A percentile compares a stretch with the other conserved stretches of the same genome.
Evolutionary conservation across 2,329 filamentous ascomycete genomes (phyloP).

Genomic region (Leptographium procerum): DNA sequence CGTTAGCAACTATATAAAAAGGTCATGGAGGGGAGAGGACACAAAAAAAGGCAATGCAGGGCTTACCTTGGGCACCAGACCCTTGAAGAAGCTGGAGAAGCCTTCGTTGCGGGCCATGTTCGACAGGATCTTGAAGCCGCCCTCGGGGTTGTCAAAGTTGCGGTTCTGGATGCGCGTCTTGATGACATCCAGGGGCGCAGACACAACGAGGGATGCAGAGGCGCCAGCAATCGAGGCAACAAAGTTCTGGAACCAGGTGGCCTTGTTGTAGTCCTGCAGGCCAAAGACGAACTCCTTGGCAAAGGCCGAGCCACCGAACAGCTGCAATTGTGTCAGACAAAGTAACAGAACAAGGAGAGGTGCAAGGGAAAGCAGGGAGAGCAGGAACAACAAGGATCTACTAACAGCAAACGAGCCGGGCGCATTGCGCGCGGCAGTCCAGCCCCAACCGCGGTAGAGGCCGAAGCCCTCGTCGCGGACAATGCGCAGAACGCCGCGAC

Average conservation of each 20-base stretch:
- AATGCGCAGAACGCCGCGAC: constrained; percentile 81
- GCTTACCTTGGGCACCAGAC: constrained; percentile 74
- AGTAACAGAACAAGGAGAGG: background rate
- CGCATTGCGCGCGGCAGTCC: constrained; percentile 94
- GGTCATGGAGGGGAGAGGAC: background rate
- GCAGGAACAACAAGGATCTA: too few relatives aligned
- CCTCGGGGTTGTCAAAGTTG: constrained; percentile 97
- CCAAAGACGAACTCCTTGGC: constrained; percentile 93
- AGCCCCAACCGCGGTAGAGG: constrained; percentile 90
- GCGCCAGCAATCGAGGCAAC: constrained; percentile 91
- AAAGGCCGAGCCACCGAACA: constrained; percentile 94
- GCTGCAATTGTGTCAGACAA: constrained; percentile 40
- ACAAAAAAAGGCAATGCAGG: background rate
- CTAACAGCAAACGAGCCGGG: constrained; percentile 91
- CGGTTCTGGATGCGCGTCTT: constrained; percentile 97
- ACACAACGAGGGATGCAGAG: constrained; percentile 87
- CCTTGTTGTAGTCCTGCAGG: constrained; percentile 89
- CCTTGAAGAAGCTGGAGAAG: constrained; percentile 86
- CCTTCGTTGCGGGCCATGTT: constrained; percentile 95
- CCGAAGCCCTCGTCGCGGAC: constrained; percentile 90
- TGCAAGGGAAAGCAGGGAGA: background rate
- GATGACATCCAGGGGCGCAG: constrained; percentile 93
- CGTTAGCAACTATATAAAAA: constrained; percentile 1
- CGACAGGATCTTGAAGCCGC: constrained; percentile 78
- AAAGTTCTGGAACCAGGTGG: constrained; percentile 92